Conservation (phyloP, 768 basidiomycete genomes). For the Serendipita sp. region DNA sequence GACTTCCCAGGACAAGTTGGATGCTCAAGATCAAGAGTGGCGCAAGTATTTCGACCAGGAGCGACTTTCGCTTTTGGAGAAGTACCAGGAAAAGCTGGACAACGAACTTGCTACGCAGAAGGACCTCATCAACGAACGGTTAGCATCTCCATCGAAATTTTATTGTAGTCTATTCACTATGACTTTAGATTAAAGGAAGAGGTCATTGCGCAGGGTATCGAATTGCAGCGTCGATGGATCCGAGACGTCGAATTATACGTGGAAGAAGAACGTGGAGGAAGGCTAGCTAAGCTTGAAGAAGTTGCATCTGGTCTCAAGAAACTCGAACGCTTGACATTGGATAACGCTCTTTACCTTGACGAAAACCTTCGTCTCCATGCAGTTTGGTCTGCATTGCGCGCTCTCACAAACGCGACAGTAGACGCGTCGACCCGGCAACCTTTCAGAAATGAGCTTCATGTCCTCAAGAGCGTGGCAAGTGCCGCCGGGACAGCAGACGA, state of each 20-base stretch:
- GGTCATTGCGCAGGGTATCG: slow-evolving; percentile 91
- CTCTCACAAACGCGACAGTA: slow-evolving; percentile 49
- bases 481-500: slow-evolving; percentile 47
- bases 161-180: background rate
- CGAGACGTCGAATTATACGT: slow-evolving; percentile 91
- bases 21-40: slow-evolving; percentile 74
- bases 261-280: slow-evolving; percentile 90
- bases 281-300: slow-evolving; percentile 87
- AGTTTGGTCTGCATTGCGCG: slow-evolving; percentile 85
- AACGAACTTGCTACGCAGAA: slow-evolving; percentile 76
- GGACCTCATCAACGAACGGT: slow-evolving; percentile 92
- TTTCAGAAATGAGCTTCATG: slow-evolving; percentile 80
- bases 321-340: slow-evolving; percentile 77
- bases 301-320: slow-evolving; percentile 80
- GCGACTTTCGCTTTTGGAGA: slow-evolving; percentile 48
- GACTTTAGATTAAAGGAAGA: slow-evolving; percentile 72
- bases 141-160: slow-evolving; percentile 15
- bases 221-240: slow-evolving; percentile 93
- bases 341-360: slow-evolving; percentile 81
- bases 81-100: slow-evolving; percentile 77
- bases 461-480: slow-evolving; percentile 52
- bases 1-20: slow-evolving; percentile 71
- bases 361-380: slow-evolving; percentile 86
- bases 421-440: slow-evolving; percentile 53
- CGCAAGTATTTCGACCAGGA: slow-evolving; percentile 69